A percentile compares a stretch with the other conserved stretches of the same genome.
Evolutionary conservation across 306 rosid species (phyloP).

Genomic region (Dicorynia guianensis): DNA sequence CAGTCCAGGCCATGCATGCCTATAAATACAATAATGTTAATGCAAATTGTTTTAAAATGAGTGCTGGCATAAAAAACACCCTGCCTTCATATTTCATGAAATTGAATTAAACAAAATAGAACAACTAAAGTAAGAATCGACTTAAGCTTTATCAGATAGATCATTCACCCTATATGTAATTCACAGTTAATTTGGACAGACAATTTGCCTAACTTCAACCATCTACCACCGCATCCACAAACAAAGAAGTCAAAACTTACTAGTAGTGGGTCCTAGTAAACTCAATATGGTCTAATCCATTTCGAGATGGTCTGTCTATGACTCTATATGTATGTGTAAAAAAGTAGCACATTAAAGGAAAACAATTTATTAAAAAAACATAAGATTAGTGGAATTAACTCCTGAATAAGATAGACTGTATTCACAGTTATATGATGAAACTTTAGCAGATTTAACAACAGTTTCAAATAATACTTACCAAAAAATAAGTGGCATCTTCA

Average conservation of each 20-base stretch:
- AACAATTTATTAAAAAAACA: neutral
- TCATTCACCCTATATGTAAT: conserved; percentile 48
- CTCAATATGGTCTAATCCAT: conserved; percentile 13
- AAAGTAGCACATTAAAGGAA: conserved; percentile 20
- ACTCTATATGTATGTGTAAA: conserved; percentile 16
- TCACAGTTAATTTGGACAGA: conserved; percentile 41
- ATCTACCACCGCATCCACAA: conserved; percentile 81
- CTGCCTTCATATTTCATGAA: neutral
- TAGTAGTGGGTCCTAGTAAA: conserved; percentile 14
- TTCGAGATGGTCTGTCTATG: conserved; percentile 1
- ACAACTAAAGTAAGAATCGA: neutral
- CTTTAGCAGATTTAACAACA: conserved; percentile 14
- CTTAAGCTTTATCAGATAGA: conserved; percentile 28
- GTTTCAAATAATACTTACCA: conserved; percentile 30
- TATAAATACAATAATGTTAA: neutral
- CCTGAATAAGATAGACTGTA: neutral
- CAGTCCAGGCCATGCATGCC: neutral
- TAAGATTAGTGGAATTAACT: neutral
- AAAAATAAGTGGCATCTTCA: conserved; percentile 30
- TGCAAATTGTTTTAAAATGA: neutral
- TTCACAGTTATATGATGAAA: conserved; percentile 10
- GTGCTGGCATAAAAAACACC: conserved; percentile 2
- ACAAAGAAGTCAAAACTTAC: conserved; percentile 37
- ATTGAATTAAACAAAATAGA: conserved; percentile 3
- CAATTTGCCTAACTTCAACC: conserved; percentile 54